Evolutionary conservation across 2,329 filamentous ascomycete species (phyloP).

Genomic region (Apiospora hydei): DNA sequence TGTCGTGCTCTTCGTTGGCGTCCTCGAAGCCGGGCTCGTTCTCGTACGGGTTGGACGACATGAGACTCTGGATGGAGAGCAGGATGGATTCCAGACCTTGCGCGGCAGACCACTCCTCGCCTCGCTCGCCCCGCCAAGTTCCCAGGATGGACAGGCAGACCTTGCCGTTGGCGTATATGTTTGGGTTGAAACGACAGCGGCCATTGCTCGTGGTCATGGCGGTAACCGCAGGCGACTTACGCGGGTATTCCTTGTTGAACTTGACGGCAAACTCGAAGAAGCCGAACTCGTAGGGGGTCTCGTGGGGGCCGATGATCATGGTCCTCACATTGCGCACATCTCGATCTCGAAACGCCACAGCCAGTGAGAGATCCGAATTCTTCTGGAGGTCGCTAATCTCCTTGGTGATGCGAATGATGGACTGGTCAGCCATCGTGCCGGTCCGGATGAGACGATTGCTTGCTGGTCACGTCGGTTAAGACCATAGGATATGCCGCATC

Average conservation of each 20-base stretch:
- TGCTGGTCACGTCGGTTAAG: background rate
- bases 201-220: slow-evolving; percentile 89
- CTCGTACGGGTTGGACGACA: slow-evolving; percentile 93
- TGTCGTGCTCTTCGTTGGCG: slow-evolving; percentile 71
- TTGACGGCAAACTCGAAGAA: slow-evolving; percentile 92
- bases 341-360: slow-evolving; percentile 84
- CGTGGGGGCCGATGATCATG: slow-evolving; percentile 89
- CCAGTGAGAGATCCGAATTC: slow-evolving; percentile 83
- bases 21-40: slow-evolving; percentile 95
- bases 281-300: slow-evolving; percentile 95
- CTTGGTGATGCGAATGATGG: slow-evolving; percentile 88
- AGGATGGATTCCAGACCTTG: slow-evolving; percentile 94
- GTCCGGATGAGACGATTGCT: background rate
- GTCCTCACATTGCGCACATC: slow-evolving; percentile 90
- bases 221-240: slow-evolving; percentile 66
- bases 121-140: slow-evolving; percentile 91
- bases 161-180: slow-evolving; percentile 91
- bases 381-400: slow-evolving; percentile 88
- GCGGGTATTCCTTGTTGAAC: slow-evolving; percentile 86
- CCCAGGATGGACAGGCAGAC: slow-evolving; percentile 94
- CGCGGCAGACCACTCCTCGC: slow-evolving; percentile 95
- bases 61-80: slow-evolving; percentile 93
- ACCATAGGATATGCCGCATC: background rate
- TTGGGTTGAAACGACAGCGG: slow-evolving; percentile 90
- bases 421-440: slow-evolving; percentile 78